Conservation (phyloP, 306 rosid genomes). For the Acacia acuminata region DNA sequence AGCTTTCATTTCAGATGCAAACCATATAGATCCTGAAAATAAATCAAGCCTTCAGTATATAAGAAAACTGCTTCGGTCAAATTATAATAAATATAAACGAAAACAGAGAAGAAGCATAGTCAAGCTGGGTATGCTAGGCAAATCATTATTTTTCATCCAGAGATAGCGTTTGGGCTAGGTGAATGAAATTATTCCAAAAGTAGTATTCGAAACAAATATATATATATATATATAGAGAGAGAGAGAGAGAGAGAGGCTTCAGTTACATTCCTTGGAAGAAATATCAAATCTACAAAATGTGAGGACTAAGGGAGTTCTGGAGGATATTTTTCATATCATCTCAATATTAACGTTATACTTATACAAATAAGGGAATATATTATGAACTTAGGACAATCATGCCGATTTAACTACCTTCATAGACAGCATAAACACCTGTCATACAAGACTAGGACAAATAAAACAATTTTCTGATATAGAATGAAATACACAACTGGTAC, state of each 20-base stretch:
- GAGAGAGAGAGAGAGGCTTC: conserved; percentile 23
- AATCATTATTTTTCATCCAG: conserved; percentile 5
- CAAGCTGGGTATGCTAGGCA: background rate
- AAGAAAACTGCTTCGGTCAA: background rate
- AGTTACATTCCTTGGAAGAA: conserved; percentile 19
- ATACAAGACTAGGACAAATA: background rate
- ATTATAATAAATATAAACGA: conserved; percentile 17
- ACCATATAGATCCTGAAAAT: conserved; percentile 89
- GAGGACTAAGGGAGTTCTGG: conserved; percentile 1
- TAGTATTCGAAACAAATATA: background rate
- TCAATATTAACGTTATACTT: background rate
- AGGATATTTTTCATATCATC: conserved; percentile 7
- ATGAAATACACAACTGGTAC: background rate
- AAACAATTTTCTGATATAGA: background rate
- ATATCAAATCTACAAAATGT: conserved; percentile 15
- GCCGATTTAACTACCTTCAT: conserved; percentile 9
- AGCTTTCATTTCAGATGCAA: conserved; percentile 99
- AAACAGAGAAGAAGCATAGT: background rate
- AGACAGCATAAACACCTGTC: background rate
- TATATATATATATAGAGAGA: background rate
- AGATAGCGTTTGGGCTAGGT: background rate
- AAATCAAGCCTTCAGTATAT: conserved; percentile 25
- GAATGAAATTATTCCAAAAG: background rate
- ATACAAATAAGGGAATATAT: background rate
- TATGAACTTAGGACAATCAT: background rate